Base-by-base conservation (phyloP, 257 asterid species). In the Plectranthus barbatus region DNA sequence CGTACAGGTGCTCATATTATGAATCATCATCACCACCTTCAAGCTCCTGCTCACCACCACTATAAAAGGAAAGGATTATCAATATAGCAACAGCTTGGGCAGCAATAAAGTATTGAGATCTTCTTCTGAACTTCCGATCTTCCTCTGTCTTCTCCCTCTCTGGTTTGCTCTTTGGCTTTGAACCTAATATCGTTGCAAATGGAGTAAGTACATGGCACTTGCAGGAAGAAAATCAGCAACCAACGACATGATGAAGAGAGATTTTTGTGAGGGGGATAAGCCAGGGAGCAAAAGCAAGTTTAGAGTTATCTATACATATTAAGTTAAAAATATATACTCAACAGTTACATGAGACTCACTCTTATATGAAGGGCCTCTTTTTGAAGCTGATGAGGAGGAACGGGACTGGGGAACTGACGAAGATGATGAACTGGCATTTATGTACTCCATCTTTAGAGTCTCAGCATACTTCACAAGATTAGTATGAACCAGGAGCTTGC, bases 121-220 rank as follows among this genome's bases (percentile, higher is more conserved):
- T 80, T 76, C 84, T 79, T 72, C 67, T 76, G 67, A 90, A 85
- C 76, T 87, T 90, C 71, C 84, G 90, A 82, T 93, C 99, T 78
- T 93, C 97, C 81, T 82, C 92, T 0, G 91, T 87, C 77, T 81
- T 90, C 77, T 82, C 97, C 82, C 86, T 85, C 81, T 80, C 85
- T 7, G 87, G 80, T 68, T 76, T 90, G 68, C 68, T 68, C 82
- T 76, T 85, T 1, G 97, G 99, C 67, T 87, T 90, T 5, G 99
- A 86, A 62, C 91, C 97, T 89, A 61, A 48, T 42, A 48, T 54
- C 2, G 48, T 39, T 11, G 49, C 59, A 55, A 31, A 64, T 33
- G 44, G 19, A 45, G 20, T 36, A 21, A 66, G n/a, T 44, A 33
- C 17, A 57, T 21, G 9, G 9, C 17, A 24, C 39, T 10, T 45